Conservation (phyloP, 768 basidiomycete genomes). For the Sporobolomyces roseus region DNA sequence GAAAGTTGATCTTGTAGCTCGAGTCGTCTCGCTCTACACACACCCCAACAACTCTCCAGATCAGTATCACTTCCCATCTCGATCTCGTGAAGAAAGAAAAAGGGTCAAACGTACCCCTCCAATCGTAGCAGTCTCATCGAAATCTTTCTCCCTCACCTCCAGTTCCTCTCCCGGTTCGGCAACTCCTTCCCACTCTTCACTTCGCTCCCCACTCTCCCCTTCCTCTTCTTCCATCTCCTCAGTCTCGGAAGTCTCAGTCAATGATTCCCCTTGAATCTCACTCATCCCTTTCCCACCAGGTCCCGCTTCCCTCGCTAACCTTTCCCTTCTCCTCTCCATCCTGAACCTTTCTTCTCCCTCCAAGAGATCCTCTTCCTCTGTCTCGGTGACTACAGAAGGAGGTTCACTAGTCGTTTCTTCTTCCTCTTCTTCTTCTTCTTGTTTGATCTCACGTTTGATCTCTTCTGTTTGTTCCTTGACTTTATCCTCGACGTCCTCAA, state of each 20-base stretch:
- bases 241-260: constrained; percentile 2
- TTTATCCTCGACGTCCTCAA: background rate
- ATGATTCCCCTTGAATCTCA: constrained; percentile 2
- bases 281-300: background rate
- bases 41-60: background rate
- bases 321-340: background rate
- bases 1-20: constrained; percentile 6
- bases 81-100: background rate
- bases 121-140: constrained; percentile 1
- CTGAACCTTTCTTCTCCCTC: background rate
- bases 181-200: background rate
- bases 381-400: too few relatives aligned
- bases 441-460: too few relatives aligned
- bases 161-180: background rate
- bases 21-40: constrained; percentile 5
- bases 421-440: too few relatives aligned
- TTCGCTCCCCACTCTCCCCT: background rate
- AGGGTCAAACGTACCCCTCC: background rate
- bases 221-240: background rate
- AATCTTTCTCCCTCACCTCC: background rate
- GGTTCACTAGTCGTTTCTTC: too few relatives aligned
- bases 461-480: background rate
- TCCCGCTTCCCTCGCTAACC: background rate
- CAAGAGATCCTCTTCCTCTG: background rate
- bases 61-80: too few relatives aligned